Evolutionary conservation across 2,329 filamentous ascomycete species (phyloP), one percentile per base, ranked within the genome.

Genomic region (Cladosporium austrohemisphaericum): DNA sequence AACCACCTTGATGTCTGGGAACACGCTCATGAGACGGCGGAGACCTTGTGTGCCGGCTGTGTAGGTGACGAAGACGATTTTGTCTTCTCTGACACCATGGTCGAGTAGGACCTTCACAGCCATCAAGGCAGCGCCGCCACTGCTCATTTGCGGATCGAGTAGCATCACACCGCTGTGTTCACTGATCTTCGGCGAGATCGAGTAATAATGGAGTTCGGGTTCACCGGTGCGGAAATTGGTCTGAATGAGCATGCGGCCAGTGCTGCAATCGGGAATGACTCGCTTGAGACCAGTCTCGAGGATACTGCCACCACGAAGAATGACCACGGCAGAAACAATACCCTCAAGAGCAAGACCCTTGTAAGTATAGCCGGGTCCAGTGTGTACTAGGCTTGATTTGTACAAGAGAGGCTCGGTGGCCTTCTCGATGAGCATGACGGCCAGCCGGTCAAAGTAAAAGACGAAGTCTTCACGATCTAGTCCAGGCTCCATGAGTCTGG

Each of bases 41-140:
- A 97, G 67, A 1, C 91, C 93, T 59, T 88, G 81, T 56, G 83
- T 83, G 7, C 92, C 92, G 3, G 91, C 92, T 56, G 89, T 86
- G 65, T 94, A 96, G 3, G 92, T 95, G 31, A 95, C 91, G 65
- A 97, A 85, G 26, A 96, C 88, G 56, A 98, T 95, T 56, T 78
- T 84, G 37, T 88, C 80, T 64, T 93, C 84, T 5, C 81, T 73
- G 5, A 97, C 91, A 9, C 93, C 93, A 63, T 97, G 91, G 66
- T 98, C 93, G 13, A 95, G 83, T 46, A 98, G 74, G n/a, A 97
- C 88, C 63, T 93, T 86, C 33, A 97, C 91, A 1, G 93, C 90
- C 93, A 98, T 98, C 51, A 98, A 73, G 4, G 81, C 82, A 10
- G 82, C 81, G 28, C 91, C 92, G 35, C 93, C 93, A 53, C 85